Percentiles rank a stretch among this genome's conserved stretches.
Conservation (phyloP, 805 yeast genomes). For the Barnettozyma vustinii region DNA sequence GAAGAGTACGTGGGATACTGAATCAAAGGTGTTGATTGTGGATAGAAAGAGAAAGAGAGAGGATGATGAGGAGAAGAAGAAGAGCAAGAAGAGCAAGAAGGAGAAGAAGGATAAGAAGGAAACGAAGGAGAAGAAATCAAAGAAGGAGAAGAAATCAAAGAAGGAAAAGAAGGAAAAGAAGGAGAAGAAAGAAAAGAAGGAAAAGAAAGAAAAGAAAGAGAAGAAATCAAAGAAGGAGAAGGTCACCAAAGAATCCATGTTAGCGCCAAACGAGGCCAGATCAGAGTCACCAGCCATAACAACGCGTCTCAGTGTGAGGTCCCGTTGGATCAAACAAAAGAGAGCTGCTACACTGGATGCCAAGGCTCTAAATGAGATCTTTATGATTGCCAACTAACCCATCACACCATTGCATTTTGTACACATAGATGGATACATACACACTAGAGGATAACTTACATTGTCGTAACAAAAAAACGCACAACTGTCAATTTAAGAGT, state of each 20-base stretch:
- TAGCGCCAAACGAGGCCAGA: slow-evolving; percentile 31
- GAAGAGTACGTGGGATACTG: slow-evolving; percentile 76
- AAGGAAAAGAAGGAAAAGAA: slow-evolving; percentile 25
- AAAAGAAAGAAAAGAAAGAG: slow-evolving; percentile 27
- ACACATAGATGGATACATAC: background rate
- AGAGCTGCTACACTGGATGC: slow-evolving; percentile 88
- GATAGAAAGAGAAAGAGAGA: slow-evolving; percentile 27
- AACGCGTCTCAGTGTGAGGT: slow-evolving; percentile 69
- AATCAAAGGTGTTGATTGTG: slow-evolving; percentile 34
- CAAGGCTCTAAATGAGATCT: slow-evolving; percentile 84
- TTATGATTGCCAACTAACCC: slow-evolving; percentile 63
- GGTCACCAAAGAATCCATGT: slow-evolving; percentile 38
- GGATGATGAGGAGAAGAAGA: slow-evolving; percentile 23
- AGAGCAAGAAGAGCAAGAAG: slow-evolving; percentile 19
- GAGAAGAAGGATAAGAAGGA: slow-evolving; percentile 21
- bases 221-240: slow-evolving; percentile 26
- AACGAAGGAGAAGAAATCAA: slow-evolving; percentile 24
- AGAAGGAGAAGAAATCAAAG: slow-evolving; percentile 25
- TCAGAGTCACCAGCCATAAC: slow-evolving; percentile 33
- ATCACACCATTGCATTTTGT: background rate
- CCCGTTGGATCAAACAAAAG: slow-evolving; percentile 85
- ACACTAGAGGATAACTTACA: too few species aligned
- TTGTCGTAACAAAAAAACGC: slow-evolving; percentile 1
- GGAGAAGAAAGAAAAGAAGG: slow-evolving; percentile 23
- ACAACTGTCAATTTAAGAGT: background rate